phyloP scores from a whole-genome alignment of 208 protist genomes.

The Leishmania mexicana region DNA sequence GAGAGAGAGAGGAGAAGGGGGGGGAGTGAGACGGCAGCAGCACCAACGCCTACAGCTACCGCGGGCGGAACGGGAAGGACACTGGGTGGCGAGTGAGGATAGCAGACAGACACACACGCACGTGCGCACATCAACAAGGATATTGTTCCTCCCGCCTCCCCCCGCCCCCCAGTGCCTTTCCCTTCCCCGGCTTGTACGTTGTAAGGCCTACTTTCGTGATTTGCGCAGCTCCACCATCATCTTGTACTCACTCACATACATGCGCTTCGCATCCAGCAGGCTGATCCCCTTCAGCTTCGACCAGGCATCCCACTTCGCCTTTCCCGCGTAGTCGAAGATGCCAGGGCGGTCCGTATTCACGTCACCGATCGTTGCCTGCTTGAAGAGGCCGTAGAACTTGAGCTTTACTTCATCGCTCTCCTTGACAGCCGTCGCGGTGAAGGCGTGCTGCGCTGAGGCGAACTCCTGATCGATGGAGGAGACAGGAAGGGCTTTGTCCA shows the following conservation, averaged over 20 bases:
- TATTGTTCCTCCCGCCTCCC: neutral
- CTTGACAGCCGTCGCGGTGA: conserved; percentile 43
- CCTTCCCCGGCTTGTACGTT: neutral
- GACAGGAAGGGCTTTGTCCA: conserved; percentile 21
- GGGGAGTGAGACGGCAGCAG: no score
- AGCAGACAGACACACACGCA: neutral
- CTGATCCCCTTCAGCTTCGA: conserved; percentile 81
- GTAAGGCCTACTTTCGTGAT: neutral
- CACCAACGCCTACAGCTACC: neutral
- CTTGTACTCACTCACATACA: conserved; percentile 79
- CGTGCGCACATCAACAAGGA: neutral
- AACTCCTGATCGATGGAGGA: conserved; percentile 56
- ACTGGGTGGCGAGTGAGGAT: neutral
- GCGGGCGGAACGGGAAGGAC: neutral
- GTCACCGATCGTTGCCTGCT: conserved; percentile 88
- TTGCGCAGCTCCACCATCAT: conserved; percentile 38
- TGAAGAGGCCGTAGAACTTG: conserved; percentile 88
- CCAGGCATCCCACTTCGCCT: conserved; percentile 95
- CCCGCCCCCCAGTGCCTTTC: neutral
- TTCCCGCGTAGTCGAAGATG: conserved; percentile 76
- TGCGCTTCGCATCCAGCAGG: conserved; percentile 77
- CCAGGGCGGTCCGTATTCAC: conserved; percentile 73
- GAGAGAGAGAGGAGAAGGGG: neutral
- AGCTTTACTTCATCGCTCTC: conserved; percentile 76
- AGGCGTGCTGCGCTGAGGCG: conserved; percentile 52